Base-by-base conservation (phyloP, 2,329 filamentous ascomycete genomes). In the Trichoderma lentiforme region DNA sequence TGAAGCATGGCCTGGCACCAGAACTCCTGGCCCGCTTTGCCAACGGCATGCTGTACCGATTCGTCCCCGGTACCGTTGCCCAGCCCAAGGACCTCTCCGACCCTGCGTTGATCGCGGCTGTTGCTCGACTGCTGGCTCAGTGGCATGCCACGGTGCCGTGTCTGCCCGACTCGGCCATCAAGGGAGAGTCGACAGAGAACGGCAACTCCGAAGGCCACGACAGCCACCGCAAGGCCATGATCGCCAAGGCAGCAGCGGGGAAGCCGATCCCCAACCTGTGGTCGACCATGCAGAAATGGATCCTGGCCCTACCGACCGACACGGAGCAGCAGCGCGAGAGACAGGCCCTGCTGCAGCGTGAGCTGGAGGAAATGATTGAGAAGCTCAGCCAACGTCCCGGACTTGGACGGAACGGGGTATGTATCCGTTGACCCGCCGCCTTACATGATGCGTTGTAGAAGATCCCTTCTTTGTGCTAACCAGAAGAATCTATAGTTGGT, bases 241-340 rank as follows among this genome's bases (percentile, higher is more conserved):
- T 87, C 72, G 82, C 85, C 74, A 82, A 82, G 73, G 84, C 88
- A 58, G 89, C 89, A 26, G 89, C 89, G 60, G 89, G 89, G 73
- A 93, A 91, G 78, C 90, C 91, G 6, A 86, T 89, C n/a, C 93
- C 94, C 21, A 98, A 97, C 80, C 84, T 97, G 71, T 99, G 96
- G 96, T 94, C 93, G 7, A 94, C 97, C 39, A 92, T 98, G 88
- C 94, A 97, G 81, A 97, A 95, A 83, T 99, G 96, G 96, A 94
- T 98, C 71, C 84, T 91, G 76, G 95, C 93, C 51, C 86, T 99
- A 74, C 95, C 96, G 14, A 89, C 86, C 67, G 86, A 86, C 71
- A 96, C 92, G 6, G 88, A 91, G 39, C 86, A 88, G 70, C 89
- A 97, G 80, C 87, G 87, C 73, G 82, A 87, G 75, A 89, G 93